Evolutionary conservation across 495 filamentous ascomycete genomes (phyloP), one percentile per base, ranked within the genome.

Genomic region (Jackrogersella multiformis): DNA sequence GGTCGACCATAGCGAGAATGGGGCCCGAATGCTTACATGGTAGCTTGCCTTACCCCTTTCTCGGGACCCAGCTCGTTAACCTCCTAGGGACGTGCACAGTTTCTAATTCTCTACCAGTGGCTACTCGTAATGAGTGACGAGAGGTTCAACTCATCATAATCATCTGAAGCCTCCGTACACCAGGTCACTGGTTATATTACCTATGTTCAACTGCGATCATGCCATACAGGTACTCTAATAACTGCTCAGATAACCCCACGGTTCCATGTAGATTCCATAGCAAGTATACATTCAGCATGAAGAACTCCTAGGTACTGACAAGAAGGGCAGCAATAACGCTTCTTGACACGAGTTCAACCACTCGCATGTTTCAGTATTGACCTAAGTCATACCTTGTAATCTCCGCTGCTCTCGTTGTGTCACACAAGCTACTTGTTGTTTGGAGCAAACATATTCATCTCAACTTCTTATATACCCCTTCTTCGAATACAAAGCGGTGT

Each of bases 381-480:
- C 38, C 44, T 51, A 58, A 48, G 67, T 70, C 67, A 65, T 65
- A 70, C 67, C 56, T 60, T 62, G 52, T 65, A 65, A 70, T 65
- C 61, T 70, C 67, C 61, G 61, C n/a, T 32, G 5, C 45, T 30
- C 52, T 52, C 44, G 23, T 46, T 54, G 61, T 65, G 38, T 39
- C 52, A 65, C 67, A 39, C 56, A 61, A 65, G 5, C 67, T 53
- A 8, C 30, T 39, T 38, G 18, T 26, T 70, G 61, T 54, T 61
- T 65, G 61, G 67, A 61, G 61, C 61, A 70, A 70, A 61, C 56
- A 39, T 15, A 44, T 20, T 65, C 56, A 24, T 70, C 61, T 56
- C 56, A 52, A 48, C 21, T 44, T 35, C 51, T 58, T 13, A 48
- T 35, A 61, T 57, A 45, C 32, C 56, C 28, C 16, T 48, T 49